Percentiles rank a stretch among this genome's conserved stretches.
phyloP scores from a whole-genome alignment of 179 eudicot genomes.

The Corrigiola litoralis region DNA sequence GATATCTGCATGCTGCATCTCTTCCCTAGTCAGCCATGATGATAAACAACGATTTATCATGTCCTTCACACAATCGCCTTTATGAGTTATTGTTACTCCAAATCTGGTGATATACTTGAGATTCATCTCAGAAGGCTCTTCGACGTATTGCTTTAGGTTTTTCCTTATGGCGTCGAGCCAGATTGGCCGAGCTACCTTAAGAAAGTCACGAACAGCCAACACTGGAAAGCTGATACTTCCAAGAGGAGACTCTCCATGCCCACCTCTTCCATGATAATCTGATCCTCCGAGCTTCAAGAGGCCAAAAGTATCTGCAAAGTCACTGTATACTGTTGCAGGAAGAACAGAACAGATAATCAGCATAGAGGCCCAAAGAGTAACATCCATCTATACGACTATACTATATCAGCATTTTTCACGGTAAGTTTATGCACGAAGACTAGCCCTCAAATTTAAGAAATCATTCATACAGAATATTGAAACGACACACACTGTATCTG shows the following conservation, averaged over 20 bases:
- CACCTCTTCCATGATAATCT: conserved; percentile 87
- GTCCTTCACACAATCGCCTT: conserved; percentile 29
- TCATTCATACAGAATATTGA: no score
- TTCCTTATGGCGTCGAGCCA: conserved; percentile 70
- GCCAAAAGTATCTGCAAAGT: conserved; percentile 69
- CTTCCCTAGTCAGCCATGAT: conserved; percentile 70
- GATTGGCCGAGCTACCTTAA: conserved; percentile 76
- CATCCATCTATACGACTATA: no score
- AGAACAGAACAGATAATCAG: neutral
- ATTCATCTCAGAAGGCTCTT: conserved; percentile 62
- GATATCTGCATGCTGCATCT: conserved; percentile 48
- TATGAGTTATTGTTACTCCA: conserved; percentile 28
- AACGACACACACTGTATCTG: no score
- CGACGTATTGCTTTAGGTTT: conserved; percentile 44
- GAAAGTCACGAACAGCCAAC: conserved; percentile 61
- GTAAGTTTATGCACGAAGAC: no score
- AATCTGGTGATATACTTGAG: conserved; percentile 55
- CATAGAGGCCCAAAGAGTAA: no score
- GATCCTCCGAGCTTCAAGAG: conserved; percentile 94
- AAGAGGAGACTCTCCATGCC: conserved; percentile 64
- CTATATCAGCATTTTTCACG: no score
- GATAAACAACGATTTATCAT: conserved; percentile 50
- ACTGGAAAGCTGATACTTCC: conserved; percentile 82
- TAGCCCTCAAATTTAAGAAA: no score
- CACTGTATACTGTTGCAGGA: conserved; percentile 57